phyloP scores from a whole-genome alignment of 202 grass and related monocot genomes.

The Alloteropsis angusta region DNA sequence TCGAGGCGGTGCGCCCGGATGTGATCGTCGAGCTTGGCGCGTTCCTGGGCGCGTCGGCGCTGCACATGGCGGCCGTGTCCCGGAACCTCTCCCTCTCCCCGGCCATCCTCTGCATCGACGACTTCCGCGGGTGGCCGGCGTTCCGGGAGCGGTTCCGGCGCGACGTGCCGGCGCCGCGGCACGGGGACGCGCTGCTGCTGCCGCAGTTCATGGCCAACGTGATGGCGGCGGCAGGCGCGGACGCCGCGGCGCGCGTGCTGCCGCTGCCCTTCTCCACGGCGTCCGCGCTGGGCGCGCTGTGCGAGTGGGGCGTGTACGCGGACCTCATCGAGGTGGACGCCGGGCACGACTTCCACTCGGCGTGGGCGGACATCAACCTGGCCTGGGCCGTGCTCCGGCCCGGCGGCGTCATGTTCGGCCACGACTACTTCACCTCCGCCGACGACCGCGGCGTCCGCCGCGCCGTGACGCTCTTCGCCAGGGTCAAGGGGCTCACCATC shows the following conservation, averaged over 20 bases:
- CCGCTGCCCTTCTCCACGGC: conserved; percentile 92
- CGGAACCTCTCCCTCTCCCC: conserved; percentile 61
- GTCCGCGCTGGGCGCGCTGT: conserved; percentile 63
- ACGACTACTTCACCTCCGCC: conserved; percentile 86
- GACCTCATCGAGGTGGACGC: conserved; percentile 99
- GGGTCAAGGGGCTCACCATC: conserved; percentile 56
- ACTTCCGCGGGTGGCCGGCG: conserved; percentile 91
- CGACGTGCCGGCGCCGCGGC: conserved; percentile 49
- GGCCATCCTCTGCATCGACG: conserved; percentile 81
- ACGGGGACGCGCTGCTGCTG: conserved; percentile 67
- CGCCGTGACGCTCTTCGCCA: conserved; percentile 78
- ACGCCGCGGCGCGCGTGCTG: conserved; percentile 24
- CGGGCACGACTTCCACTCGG: conserved; percentile 93
- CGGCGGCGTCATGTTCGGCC: conserved; percentile 90
- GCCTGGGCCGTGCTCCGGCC: conserved; percentile 87
- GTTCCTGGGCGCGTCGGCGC: conserved; percentile 90
- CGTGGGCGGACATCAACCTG: conserved; percentile 94
- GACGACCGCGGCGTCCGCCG: conserved; percentile 86
- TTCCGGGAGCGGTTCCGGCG: conserved; percentile 59
- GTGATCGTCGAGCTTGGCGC: conserved; percentile 86
- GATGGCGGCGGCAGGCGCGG: conserved; percentile 23
- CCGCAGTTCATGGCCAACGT: conserved; percentile 95
- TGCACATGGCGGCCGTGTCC: conserved; percentile 78
- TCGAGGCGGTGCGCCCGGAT: conserved; percentile 46
- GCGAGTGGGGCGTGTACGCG: conserved; percentile 78